phyloP scores from a whole-genome alignment of 305 asterid genomes.

The Fraxinus albicans region DNA sequence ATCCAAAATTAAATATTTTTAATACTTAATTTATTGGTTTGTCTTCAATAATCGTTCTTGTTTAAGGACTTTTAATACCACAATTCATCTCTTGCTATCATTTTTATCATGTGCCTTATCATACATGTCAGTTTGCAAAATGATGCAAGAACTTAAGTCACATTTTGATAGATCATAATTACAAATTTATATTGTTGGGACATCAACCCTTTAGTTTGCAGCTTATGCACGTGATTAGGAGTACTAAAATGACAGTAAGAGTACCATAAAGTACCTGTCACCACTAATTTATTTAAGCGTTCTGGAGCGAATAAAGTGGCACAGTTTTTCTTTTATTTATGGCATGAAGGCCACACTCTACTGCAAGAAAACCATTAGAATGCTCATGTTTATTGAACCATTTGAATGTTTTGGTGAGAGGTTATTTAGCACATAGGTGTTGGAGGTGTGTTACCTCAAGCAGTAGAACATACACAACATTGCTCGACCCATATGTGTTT shows the following conservation, averaged over 20 bases:
- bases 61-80: neutral
- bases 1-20: neutral
- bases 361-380: neutral
- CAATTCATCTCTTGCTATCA: conserved; percentile 18
- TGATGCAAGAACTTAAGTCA: conserved; percentile 10
- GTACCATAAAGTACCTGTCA: conserved; percentile 4
- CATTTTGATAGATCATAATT: neutral
- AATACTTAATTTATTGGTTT: conserved; percentile 1
- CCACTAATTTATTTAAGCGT: neutral
- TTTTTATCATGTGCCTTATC: conserved; percentile 15
- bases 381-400: neutral
- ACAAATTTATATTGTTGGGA: neutral
- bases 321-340: neutral
- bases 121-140: neutral
- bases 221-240: neutral
- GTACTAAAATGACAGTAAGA: neutral
- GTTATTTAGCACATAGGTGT: conserved; percentile 14
- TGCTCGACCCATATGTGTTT: neutral
- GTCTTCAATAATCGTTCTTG: neutral
- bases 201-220: neutral
- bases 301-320: neutral
- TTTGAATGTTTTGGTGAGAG: neutral
- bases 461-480: neutral
- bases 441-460: neutral
- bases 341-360: neutral